These are phyloP conservation scores for Pterocarpus santalinus DNA, from an alignment of 306 rosid genomes.

Conservation along the genomic window DNA sequence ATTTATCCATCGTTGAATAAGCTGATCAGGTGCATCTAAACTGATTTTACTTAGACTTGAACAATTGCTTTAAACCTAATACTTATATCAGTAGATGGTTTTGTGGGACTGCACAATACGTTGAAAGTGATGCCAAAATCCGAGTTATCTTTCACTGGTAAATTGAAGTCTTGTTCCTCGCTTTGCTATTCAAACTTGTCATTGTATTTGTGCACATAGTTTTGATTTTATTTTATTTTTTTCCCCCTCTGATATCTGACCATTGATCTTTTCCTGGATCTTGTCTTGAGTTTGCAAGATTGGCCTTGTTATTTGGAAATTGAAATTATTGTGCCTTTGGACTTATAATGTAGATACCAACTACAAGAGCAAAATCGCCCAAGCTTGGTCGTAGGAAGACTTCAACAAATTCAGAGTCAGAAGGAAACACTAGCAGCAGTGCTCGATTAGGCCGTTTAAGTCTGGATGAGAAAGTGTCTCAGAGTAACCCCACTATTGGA, in stretches of 20 bases:
- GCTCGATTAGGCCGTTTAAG: slow-evolving; percentile 67
- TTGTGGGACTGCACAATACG: neutral
- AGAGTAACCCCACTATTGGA: slow-evolving; percentile 62
- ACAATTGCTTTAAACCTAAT: slow-evolving; percentile 24
- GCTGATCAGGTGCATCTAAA: slow-evolving; percentile 37
- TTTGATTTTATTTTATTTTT: neutral
- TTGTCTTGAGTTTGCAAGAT: slow-evolving; percentile 29
- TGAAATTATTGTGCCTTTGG: slow-evolving; percentile 25
- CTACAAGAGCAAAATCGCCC: slow-evolving; percentile 98
- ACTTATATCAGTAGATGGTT: slow-evolving; percentile 18
- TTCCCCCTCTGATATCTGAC: slow-evolving; percentile 1
- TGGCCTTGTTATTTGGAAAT: slow-evolving; percentile 30
- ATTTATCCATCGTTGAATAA: slow-evolving; percentile 14
- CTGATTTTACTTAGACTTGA: slow-evolving; percentile 19
- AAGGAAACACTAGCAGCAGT: slow-evolving; percentile 54
- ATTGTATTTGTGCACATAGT: neutral
- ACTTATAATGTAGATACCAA: slow-evolving; percentile 77
- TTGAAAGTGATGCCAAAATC: slow-evolving; percentile 17
- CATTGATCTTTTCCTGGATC: slow-evolving; percentile 34
- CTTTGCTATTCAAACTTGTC: slow-evolving; percentile 28
- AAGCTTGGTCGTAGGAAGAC: slow-evolving; percentile 93
- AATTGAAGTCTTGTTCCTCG: slow-evolving; percentile 24
- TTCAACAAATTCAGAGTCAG: slow-evolving; percentile 59
- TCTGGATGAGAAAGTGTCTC: slow-evolving; percentile 74
- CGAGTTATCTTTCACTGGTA: neutral